Conservation (phyloP, 805 yeast species). For the Barnettozyma wickerhamii region DNA sequence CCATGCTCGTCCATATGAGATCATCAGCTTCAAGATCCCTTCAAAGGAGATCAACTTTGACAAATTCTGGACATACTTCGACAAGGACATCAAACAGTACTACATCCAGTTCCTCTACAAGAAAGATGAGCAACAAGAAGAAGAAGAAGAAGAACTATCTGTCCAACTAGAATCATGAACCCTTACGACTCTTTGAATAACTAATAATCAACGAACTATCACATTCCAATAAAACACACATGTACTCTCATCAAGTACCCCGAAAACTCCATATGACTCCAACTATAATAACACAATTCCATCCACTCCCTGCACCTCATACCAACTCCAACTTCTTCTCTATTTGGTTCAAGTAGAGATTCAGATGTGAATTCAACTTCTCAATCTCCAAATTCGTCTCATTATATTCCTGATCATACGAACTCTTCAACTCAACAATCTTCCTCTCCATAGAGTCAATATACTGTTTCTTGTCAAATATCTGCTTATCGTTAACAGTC, state of each 20-base stretch:
- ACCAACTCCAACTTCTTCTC: conserved; percentile 3
- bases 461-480: conserved; percentile 31
- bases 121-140: background rate
- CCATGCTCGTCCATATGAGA: conserved; percentile 90
- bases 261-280: too few species aligned
- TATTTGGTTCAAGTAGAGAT: conserved; percentile 5
- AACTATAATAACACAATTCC: too few species aligned
- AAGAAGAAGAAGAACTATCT: background rate
- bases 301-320: too few species aligned
- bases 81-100: conserved; percentile 60
- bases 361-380: conserved; percentile 23
- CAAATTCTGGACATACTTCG: conserved; percentile 68
- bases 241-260: too few species aligned
- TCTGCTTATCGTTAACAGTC: conserved; percentile 33
- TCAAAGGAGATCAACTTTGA: conserved; percentile 40
- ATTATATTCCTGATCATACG: conserved; percentile 36
- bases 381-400: conserved; percentile 30
- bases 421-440: conserved; percentile 29
- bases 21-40: conserved; percentile 72
- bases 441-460: conserved; percentile 36
- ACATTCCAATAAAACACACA: too few species aligned
- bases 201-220: too few species aligned
- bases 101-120: conserved; percentile 47
- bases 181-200: too few species aligned
- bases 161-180: background rate